phyloP scores from a whole-genome alignment of 2,329 filamentous ascomycete genomes.

The Colletotrichum lentis region DNA sequence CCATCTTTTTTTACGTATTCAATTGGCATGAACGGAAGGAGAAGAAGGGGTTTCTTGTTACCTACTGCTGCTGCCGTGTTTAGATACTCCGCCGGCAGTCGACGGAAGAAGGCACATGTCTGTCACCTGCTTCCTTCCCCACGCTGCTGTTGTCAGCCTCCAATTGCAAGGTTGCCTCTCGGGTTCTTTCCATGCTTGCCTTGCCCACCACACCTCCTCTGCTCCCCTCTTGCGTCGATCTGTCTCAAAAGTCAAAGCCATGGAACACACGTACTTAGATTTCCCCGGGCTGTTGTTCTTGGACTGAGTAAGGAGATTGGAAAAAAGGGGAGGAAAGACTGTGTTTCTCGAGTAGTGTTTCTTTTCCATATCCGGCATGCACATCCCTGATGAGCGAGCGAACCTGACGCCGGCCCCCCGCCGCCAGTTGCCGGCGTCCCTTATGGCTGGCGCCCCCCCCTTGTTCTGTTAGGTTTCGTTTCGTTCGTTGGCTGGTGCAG shows the following conservation, averaged over 20 bases:
- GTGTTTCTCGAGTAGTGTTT: background rate
- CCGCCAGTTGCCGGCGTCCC: conserved; percentile 21
- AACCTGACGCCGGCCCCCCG: conserved; percentile 8
- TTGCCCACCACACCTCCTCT: conserved; percentile 12
- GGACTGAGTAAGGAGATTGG: background rate
- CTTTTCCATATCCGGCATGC: background rate
- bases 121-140: background rate
- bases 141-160: background rate
- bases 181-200: conserved; percentile 12
- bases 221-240: conserved; percentile 6
- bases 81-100: too few species aligned
- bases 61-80: background rate
- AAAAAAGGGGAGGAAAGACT: background rate
- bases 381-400: conserved; percentile 8
- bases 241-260: conserved; percentile 7
- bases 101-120: background rate
- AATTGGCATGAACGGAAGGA: conserved; percentile 1
- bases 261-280: background rate
- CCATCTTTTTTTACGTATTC: background rate
- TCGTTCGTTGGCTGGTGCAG: conserved; percentile 25
- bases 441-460: conserved; percentile 2
- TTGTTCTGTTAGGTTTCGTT: conserved; percentile 27
- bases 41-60: background rate
- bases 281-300: too few species aligned
- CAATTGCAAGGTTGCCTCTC: conserved; percentile 10